Base-by-base conservation (phyloP, 2,329 filamentous ascomycete genomes). In the Massarina eburnea region DNA sequence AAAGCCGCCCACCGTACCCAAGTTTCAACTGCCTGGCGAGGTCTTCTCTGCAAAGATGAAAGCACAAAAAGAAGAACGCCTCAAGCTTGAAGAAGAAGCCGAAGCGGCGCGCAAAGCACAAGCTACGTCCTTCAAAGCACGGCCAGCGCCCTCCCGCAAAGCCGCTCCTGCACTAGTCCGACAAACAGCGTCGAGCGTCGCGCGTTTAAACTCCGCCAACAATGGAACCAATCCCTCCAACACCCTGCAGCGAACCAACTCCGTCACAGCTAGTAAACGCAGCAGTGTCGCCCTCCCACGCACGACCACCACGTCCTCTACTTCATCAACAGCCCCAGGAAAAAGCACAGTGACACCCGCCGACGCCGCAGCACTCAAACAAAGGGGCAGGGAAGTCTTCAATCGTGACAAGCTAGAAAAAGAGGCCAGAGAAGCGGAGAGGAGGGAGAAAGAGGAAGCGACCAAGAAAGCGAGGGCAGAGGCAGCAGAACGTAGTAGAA, bases 1-100 rank as follows among this genome's bases (percentile, higher is more conserved):
- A 18, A 81, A 80, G 54, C 67, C 76, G 6, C 73, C 73, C 0
- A 81, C 79, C 0, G 71, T 67, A 39, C 66, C 78, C 14, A 77
- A 66, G 20, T 82, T 82, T 56, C 68, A 74, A 41, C 69, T 82
- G 0, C 78, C 79, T 1, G 79, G 79, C 7, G 79, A 81, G 52
- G 78, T 73, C 12, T 66, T 81, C 2, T 77, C 66, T 7, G 64
- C 62, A 20, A 62, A 61, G 24, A 45, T 67, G 1, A 64, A 59
- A 24, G 54, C 62, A 10, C 60, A 66, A 35, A 61, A 58, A 35
- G 66, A 68, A 51, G 64, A 67, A 45, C 66, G 66, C 5, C 39
- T 63, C n/a, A 65, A 64, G 49, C 50, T 49, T n/a, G 73, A 74
- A 52, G 62, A 61, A 51, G 56, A 64, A 43, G 61, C 57, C 3